phyloP scores from a whole-genome alignment of 1,284 basidiomycete species.

The Ganoderma lucidum region DNA sequence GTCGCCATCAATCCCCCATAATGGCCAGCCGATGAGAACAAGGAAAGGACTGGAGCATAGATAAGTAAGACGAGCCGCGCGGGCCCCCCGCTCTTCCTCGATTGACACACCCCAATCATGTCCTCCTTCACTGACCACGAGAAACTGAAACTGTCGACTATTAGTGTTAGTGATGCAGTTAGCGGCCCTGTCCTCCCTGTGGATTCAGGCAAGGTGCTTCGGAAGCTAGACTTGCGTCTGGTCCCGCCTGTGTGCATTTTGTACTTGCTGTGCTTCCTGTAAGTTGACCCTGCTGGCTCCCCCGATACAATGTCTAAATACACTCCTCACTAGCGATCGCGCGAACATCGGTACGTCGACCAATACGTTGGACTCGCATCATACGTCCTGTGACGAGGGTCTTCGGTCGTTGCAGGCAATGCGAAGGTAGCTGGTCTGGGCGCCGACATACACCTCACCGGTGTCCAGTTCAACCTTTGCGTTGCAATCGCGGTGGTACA shows the following conservation, averaged over 20 bases:
- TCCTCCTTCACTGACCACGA: background rate
- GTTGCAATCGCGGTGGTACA: constrained; percentile 28
- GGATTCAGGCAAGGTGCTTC: constrained; percentile 20
- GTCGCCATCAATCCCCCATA: background rate
- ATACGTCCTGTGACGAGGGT: constrained; percentile 31
- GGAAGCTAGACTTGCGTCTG: constrained; percentile 36
- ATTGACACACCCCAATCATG: background rate
- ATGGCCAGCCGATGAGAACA: background rate
- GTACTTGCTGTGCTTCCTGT: constrained; percentile 44
- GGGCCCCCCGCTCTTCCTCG: background rate
- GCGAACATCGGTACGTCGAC: constrained; percentile 67
- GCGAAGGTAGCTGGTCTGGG: constrained; percentile 31
- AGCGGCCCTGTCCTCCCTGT: background rate
- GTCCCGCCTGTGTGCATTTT: background rate
- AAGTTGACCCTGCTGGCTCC: constrained; percentile 1
- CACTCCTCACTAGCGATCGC: constrained; percentile 55
- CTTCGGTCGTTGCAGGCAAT: constrained; percentile 32
- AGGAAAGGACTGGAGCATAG: background rate
- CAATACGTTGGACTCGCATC: constrained; percentile 45
- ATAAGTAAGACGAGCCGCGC: background rate
- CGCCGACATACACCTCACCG: constrained; percentile 25
- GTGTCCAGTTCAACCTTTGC: constrained; percentile 31
- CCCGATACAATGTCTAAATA: constrained; percentile 44
- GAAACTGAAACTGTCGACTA: background rate
- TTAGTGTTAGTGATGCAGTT: background rate